Conservation (phyloP, 306 rosid genomes). For the Quillaja saponaria region DNA sequence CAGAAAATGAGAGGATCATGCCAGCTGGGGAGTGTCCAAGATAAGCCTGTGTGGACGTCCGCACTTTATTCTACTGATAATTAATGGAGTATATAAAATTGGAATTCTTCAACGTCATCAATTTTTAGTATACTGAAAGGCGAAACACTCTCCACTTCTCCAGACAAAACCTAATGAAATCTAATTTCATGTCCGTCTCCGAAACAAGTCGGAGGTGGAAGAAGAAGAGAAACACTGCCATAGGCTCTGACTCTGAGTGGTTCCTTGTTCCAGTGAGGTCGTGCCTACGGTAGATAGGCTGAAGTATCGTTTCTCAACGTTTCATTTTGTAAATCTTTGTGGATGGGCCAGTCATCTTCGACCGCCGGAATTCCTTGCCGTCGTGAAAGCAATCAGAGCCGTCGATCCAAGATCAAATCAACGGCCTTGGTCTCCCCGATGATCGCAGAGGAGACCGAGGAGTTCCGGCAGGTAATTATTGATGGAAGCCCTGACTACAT, state of each 20-base stretch:
- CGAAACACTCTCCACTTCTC: conserved; percentile 23
- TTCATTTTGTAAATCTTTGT: conserved; percentile 28
- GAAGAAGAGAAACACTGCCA: background rate
- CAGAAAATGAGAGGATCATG: background rate
- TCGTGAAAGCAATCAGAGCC: conserved; percentile 46
- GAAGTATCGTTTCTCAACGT: conserved; percentile 31
- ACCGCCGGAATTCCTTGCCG: conserved; percentile 51
- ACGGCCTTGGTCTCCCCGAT: conserved; percentile 60
- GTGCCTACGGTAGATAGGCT: conserved; percentile 16
- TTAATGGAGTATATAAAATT: background rate
- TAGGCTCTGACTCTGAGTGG: background rate
- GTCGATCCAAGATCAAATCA: conserved; percentile 54
- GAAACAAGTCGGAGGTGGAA: conserved; percentile 1
- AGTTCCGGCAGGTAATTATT: background rate
- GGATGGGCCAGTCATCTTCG: conserved; percentile 96
- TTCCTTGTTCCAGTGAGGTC: conserved; percentile 8
- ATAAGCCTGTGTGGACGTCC: conserved; percentile 33
- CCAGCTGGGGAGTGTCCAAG: conserved; percentile 23
- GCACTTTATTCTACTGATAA: background rate
- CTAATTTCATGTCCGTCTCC: conserved; percentile 54
- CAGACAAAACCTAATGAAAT: conserved; percentile 46
- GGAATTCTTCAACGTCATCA: background rate
- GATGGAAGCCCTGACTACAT: conserved; percentile 49
- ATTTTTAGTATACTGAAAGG: background rate
- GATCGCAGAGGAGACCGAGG: conserved; percentile 18